These are phyloP conservation scores for Globisporangium nagaii DNA, from an alignment of 352 stramenopile species.

Conservation along the genomic window DNA sequence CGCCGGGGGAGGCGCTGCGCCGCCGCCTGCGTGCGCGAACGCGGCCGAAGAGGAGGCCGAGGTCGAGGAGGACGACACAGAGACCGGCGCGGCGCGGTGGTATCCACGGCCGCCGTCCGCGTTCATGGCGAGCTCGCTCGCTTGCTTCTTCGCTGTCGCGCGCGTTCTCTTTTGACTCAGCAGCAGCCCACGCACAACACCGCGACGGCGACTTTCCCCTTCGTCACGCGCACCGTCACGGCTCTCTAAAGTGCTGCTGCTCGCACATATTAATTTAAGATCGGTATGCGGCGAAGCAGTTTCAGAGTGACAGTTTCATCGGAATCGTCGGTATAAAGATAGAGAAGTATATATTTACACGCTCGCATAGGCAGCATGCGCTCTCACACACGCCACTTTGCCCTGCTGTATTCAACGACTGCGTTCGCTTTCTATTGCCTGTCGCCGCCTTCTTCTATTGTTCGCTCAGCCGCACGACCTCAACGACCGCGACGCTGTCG, in stretches of 20 bases:
- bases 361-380: no score
- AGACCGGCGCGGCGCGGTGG: neutral
- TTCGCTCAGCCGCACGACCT: constrained; percentile 40
- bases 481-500: constrained; percentile 36
- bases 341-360: no score
- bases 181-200: neutral
- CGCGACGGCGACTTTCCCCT: no score
- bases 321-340: no score
- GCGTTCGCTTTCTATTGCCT: constrained; percentile 5
- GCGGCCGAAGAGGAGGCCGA: neutral
- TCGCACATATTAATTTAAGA: no score
- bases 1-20: neutral
- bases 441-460: constrained; percentile 14
- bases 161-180: neutral
- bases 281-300: no score
- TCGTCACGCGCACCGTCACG: no score
- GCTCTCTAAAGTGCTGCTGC: no score
- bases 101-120: constrained; percentile 8
- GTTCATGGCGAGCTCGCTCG: constrained; percentile 6
- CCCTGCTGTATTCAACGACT: no score
- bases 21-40: neutral
- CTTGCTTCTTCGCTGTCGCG: neutral
- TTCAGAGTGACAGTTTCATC: no score
- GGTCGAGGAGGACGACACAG: neutral
- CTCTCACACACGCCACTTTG: no score